Base-by-base conservation (phyloP, 2,329 filamentous ascomycete species). In the Ophiosphaerella korrae region DNA sequence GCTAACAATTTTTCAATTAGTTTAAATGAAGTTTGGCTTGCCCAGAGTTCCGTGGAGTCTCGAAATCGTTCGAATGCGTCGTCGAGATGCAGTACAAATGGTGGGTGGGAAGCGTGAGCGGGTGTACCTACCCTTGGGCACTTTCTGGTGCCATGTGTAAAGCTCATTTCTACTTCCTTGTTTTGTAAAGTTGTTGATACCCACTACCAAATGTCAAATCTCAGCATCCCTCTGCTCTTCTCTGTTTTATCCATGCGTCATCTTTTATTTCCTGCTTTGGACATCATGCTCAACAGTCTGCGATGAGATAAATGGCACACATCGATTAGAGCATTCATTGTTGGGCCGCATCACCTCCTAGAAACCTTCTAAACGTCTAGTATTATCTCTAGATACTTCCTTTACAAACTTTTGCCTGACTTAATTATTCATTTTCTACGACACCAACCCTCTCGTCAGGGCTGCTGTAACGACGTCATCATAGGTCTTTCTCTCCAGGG, bases 21-120 rank as follows among this genome's bases (percentile, higher is more conserved):
- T 18, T 77, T 92, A n/a, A 80, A 86, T 62, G 84, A 85, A 60
- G 82, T 87, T 0, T 91, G 88, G 88, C 84, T 91, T 45, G 46
- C 63, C 3, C 64, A 75, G 46, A 73, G 72, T 38, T 44, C 42
- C 11, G 62, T 55, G 13, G 62, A 63, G 40, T 63, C 63, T 7
- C 50, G 58, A 21, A 59, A 63, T 38, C 55, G 55, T 34, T 67
- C 60, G 31, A 60, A 64, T 33, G 60, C 58, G 14, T 69, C 62
- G 42, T 55, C 45, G 5, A 37, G 52, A 11, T 52, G 59, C 34
- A 63, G 52, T 42, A 42, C 47, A 4, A 62, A 60, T 32, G 59
- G 56, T n/a, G 63, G 59, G 14, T 52, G 41, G 35, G 36, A 40
- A n/a, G n/a, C 32, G 24, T 58, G 41, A 48, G 21, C 21, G 23